Evolutionary conservation across 2,329 filamentous ascomycete genomes (phyloP).

Genomic region (Blumeriella jaapii): DNA sequence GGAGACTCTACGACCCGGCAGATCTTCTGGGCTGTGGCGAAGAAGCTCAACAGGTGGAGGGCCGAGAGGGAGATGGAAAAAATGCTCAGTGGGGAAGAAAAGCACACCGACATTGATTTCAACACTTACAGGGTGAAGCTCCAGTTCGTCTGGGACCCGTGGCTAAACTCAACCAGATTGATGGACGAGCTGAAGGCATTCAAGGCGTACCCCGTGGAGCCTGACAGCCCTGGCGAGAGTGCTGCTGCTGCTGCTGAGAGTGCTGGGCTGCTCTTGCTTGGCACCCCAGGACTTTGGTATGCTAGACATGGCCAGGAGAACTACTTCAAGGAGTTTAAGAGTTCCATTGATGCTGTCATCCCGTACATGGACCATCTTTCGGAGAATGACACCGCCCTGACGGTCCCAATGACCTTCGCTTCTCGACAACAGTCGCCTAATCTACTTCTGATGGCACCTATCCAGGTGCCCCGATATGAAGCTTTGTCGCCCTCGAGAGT

Average conservation of each 20-base stretch:
- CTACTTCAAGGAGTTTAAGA: slow-evolving; percentile 35
- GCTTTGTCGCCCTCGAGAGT: slow-evolving; percentile 25
- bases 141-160: slow-evolving; percentile 53
- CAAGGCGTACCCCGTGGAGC: slow-evolving; percentile 16
- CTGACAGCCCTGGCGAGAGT: slow-evolving; percentile 20
- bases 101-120: slow-evolving; percentile 36
- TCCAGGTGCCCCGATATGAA: slow-evolving; percentile 27
- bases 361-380: slow-evolving; percentile 27
- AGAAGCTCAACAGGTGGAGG: slow-evolving; percentile 33
- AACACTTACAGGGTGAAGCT: slow-evolving; percentile 35
- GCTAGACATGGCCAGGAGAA: slow-evolving; percentile 37
- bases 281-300: slow-evolving; percentile 43
- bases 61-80: slow-evolving; percentile 29
- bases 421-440: slow-evolving; percentile 17
- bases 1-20: slow-evolving; percentile 50
- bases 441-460: slow-evolving; percentile 23
- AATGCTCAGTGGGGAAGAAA: slow-evolving; percentile 27
- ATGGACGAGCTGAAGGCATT: slow-evolving; percentile 32
- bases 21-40: slow-evolving; percentile 45
- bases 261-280: slow-evolving; percentile 39
- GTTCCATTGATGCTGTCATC: slow-evolving; percentile 35
- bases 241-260: too few relatives aligned
- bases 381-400: slow-evolving; percentile 16
- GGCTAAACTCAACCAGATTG: slow-evolving; percentile 39
- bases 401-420: slow-evolving; percentile 10